A percentile compares a stretch with the other conserved stretches of the same genome.
Conservation (phyloP, 371 early-diverging fungal species). For the Syncephalastrum monosporum region DNA sequence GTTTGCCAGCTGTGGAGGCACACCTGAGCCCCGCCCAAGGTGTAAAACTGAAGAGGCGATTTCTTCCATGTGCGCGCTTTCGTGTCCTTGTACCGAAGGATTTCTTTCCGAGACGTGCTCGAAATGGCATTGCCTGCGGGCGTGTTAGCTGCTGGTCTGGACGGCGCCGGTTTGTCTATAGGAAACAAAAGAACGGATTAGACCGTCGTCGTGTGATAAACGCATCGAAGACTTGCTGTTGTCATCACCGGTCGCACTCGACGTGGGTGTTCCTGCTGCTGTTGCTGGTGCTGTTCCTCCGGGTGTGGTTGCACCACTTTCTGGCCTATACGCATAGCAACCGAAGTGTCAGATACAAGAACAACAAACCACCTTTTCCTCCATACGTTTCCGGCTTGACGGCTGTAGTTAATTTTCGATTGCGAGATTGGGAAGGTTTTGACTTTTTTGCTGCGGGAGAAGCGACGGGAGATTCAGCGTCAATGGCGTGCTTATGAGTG, state of each 20-base stretch:
- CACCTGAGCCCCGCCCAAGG: slow-evolving; percentile 31
- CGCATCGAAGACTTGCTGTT: neutral
- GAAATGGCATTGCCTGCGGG: neutral
- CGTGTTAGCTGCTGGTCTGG: no score
- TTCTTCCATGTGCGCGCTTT: slow-evolving; percentile 33
- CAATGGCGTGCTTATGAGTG: no score
- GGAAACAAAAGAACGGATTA: no score
- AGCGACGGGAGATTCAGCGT: no score
- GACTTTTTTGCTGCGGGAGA: no score
- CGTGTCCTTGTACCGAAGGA: slow-evolving; percentile 37
- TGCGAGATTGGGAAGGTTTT: neutral
- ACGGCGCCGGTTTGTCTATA: no score
- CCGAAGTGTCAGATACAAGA: neutral
- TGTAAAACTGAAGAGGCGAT: slow-evolving; percentile 31
- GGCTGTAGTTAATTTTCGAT: slow-evolving; percentile 1
- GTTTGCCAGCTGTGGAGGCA: slow-evolving; percentile 30
- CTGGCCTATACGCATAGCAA: neutral
- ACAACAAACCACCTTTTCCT: neutral
- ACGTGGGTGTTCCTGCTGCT: slow-evolving; percentile 1
- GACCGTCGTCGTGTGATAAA: no score
- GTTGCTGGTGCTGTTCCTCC: slow-evolving; percentile 1
- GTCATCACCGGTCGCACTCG: neutral
- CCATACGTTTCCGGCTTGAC: neutral
- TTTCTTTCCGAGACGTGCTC: slow-evolving; percentile 18
- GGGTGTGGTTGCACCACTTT: slow-evolving; percentile 2